These are phyloP conservation scores for Geranomyces variabilis DNA, from an alignment of 192 early-diverging fungal species.

Conservation along the genomic window DNA sequence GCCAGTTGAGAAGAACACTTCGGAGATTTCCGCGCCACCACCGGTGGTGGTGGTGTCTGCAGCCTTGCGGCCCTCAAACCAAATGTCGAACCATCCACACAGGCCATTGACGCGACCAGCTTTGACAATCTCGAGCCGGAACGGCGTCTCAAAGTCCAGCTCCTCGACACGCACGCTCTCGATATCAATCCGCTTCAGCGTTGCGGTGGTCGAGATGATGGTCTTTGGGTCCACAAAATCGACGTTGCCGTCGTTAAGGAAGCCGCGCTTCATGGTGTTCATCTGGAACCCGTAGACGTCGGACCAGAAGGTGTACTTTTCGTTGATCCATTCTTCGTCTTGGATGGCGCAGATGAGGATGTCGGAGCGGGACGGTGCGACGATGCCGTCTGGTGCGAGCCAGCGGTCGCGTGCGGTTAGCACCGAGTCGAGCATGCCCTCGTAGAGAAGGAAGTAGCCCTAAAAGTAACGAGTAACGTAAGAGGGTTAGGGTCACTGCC, in stretches of 20 bases:
- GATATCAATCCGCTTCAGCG: constrained; percentile 64
- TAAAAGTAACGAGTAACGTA: too few relatives aligned
- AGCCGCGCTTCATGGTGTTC: constrained; percentile 77
- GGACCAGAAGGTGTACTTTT: constrained; percentile 83
- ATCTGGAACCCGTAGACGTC: constrained; percentile 94
- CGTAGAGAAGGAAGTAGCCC: constrained; percentile 87
- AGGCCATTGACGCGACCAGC: constrained; percentile 74
- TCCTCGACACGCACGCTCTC: constrained; percentile 65
- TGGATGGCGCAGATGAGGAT: constrained; percentile 76
- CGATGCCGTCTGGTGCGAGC: constrained; percentile 66
- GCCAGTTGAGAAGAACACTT: constrained; percentile 66
- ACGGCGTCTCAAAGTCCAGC: constrained; percentile 74
- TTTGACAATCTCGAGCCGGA: constrained; percentile 66
- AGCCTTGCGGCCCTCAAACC: constrained; percentile 61
- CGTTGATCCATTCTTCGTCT: constrained; percentile 79
- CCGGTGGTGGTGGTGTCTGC: constrained; percentile 22
- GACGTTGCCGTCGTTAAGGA: constrained; percentile 78
- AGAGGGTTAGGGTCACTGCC: too few relatives aligned
- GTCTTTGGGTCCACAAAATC: constrained; percentile 72
- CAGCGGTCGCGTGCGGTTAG: constrained; percentile 80
- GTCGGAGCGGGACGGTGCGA: constrained; percentile 73
- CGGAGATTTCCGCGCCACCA: constrained; percentile 15
- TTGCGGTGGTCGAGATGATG: constrained; percentile 50
- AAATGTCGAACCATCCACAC: constrained; percentile 93
- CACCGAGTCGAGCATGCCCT: constrained; percentile 91